Percentiles rank a stretch among this genome's conserved stretches.
Evolutionary conservation across 2,329 filamentous ascomycete genomes (phyloP).

Genomic region (Fusarium coicis): DNA sequence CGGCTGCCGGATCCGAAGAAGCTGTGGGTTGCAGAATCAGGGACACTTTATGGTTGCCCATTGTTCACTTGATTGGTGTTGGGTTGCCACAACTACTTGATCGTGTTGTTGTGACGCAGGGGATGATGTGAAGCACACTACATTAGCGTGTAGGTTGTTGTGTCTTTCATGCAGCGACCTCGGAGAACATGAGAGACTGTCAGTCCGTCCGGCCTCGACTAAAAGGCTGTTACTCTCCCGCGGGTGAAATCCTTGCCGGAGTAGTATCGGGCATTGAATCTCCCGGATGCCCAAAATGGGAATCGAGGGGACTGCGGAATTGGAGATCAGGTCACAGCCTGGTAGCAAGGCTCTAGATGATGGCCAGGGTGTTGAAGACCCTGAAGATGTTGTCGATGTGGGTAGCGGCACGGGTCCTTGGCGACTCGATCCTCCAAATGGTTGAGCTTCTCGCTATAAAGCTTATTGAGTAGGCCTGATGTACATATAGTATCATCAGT

Average conservation of each 20-base stretch:
- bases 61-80: constrained; percentile 4
- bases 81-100: constrained; percentile 17
- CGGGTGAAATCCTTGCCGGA: constrained; percentile 2
- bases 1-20: constrained; percentile 25
- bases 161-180: constrained; percentile 18
- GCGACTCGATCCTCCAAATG: background rate
- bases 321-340: constrained; percentile 8
- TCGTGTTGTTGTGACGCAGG: constrained; percentile 30
- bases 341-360: constrained; percentile 11
- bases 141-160: constrained; percentile 6
- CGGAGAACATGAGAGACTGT: constrained; percentile 5
- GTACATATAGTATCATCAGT: background rate
- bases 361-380: constrained; percentile 19
- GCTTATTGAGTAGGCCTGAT: background rate
- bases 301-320: background rate
- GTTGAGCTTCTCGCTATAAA: background rate
- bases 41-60: constrained; percentile 13
- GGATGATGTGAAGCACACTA: constrained; percentile 26
- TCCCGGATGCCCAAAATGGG: constrained; percentile 13
- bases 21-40: constrained; percentile 32
- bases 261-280: constrained; percentile 1
- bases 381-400: constrained; percentile 10
- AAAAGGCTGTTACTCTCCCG: background rate
- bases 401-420: background rate
- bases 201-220: background rate